Percentiles rank a stretch among this genome's conserved stretches.
phyloP scores from a whole-genome alignment of 1,139 yeast genomes.

The Nakaseomyces sp. region DNA sequence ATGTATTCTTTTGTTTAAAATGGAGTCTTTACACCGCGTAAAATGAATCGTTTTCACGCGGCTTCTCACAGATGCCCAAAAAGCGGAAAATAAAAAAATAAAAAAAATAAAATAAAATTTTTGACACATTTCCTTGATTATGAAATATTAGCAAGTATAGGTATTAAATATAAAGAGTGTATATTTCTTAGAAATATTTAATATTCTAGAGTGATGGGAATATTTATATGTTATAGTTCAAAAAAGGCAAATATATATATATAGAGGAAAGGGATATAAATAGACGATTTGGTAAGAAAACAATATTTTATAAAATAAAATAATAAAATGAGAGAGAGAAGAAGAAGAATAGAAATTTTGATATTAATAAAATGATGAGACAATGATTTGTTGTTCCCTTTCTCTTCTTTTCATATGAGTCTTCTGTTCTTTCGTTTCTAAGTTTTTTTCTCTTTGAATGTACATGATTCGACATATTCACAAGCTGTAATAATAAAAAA shows the following conservation, averaged over 20 bases:
- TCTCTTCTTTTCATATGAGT: too few species aligned
- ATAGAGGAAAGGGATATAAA: slow-evolving; percentile 1
- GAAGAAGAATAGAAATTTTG: not conserved
- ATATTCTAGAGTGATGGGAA: not conserved
- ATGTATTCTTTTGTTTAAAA: too few species aligned
- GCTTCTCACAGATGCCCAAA: too few species aligned
- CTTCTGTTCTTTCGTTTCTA: too few species aligned
- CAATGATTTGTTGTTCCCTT: too few species aligned
- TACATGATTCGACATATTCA: slow-evolving; percentile 1
- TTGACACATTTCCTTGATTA: slow-evolving; percentile 1
- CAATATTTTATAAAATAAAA: not conserved
- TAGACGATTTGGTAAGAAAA: not conserved
- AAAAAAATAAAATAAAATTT: not conserved
- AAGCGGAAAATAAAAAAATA: not conserved
- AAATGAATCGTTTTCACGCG: too few species aligned
- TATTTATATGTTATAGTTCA: not conserved
- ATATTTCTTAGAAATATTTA: too few species aligned
- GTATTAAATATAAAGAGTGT: not conserved
- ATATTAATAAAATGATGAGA: not conserved
- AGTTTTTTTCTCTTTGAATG: slow-evolving; percentile 1
- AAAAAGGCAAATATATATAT: not conserved
- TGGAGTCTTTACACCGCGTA: too few species aligned
- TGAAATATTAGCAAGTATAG: not conserved
- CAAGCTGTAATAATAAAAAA: not conserved
- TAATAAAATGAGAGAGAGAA: not conserved